Evolutionary conservation across 2,329 filamentous ascomycete genomes (phyloP).

Genomic region (Botrytis sinoallii): DNA sequence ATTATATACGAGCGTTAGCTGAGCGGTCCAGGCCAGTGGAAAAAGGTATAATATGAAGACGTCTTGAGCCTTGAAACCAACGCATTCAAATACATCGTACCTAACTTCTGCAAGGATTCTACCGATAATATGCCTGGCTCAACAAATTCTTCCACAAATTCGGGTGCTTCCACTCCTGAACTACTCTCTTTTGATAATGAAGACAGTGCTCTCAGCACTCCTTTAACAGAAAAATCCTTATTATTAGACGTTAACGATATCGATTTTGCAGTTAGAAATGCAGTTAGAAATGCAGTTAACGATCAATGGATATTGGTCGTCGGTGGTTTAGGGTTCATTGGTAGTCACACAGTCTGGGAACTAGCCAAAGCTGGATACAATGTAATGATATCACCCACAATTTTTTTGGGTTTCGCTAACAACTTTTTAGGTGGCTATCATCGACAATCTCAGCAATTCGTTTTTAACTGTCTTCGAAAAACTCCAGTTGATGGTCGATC

Average conservation of each 20-base stretch:
- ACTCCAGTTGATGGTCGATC: constrained; percentile 26
- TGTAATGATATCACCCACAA: constrained; percentile 20
- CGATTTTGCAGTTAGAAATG: constrained; percentile 22
- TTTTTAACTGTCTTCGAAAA: constrained; percentile 29
- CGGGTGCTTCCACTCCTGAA: constrained; percentile 28
- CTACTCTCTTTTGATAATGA: constrained; percentile 26
- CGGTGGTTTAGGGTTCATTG: constrained; percentile 48
- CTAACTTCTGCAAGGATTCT: constrained; percentile 19
- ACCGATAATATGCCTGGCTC: constrained; percentile 23
- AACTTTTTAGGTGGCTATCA: constrained; percentile 39
- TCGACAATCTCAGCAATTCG: constrained; percentile 41
- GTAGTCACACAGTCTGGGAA: constrained; percentile 49
- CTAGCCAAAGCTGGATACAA: constrained; percentile 48
- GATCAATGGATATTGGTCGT: constrained; percentile 42
- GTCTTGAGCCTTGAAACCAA: constrained; percentile 5
- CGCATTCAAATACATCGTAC: constrained; percentile 7
- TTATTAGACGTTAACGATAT: constrained; percentile 29
- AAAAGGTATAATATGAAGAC: constrained; percentile 18
- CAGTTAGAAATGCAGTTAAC: constrained; percentile 15
- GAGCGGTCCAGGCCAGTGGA: not conserved
- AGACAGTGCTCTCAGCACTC: constrained; percentile 26
- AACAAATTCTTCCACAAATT: constrained; percentile 28
- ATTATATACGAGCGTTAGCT: constrained; percentile 18
- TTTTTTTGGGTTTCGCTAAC: constrained; percentile 6
- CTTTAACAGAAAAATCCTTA: constrained; percentile 30